phyloP scores from a whole-genome alignment of 2,329 filamentous ascomycete genomes.

The Ascocoryne sarcoides region DNA sequence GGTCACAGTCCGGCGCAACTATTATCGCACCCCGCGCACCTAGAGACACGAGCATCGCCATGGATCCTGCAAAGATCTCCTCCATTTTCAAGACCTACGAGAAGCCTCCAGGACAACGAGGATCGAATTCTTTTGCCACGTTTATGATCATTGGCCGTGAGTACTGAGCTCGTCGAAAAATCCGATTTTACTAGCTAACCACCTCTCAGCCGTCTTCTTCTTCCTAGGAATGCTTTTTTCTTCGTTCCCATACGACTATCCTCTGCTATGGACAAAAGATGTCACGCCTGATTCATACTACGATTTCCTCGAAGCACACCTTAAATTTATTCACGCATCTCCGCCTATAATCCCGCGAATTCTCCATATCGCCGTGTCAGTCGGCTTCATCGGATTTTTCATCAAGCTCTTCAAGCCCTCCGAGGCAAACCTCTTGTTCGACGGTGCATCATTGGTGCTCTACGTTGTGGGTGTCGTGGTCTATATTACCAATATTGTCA shows the following conservation, averaged over 20 bases:
- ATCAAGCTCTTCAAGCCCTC: conserved; percentile 90
- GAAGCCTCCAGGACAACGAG: conserved; percentile 25
- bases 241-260: conserved; percentile 91
- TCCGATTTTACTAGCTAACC: conserved; percentile 8
- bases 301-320: conserved; percentile 78
- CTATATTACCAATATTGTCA: conserved; percentile 94
- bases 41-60: conserved; percentile 5
- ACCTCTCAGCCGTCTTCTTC: conserved; percentile 69
- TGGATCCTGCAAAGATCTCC: conserved; percentile 26
- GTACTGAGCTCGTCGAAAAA: conserved; percentile 28
- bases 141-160: conserved; percentile 94
- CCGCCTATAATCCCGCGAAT: conserved; percentile 89
- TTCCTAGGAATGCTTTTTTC: conserved; percentile 98
- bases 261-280: conserved; percentile 70
- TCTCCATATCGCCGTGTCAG: conserved; percentile 83
- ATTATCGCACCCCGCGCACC: not conserved
- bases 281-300: conserved; percentile 61
- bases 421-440: conserved; percentile 94
- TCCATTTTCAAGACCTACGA: conserved; percentile 29
- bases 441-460: conserved; percentile 61
- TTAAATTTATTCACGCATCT: conserved; percentile 82
- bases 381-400: conserved; percentile 82
- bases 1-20: not conserved
- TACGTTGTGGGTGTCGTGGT: conserved; percentile 84
- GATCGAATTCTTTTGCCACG: conserved; percentile 74